Percentiles rank a stretch among this genome's conserved stretches.
phyloP scores from a whole-genome alignment of 768 basidiomycete genomes.

The Suillus variegatus region DNA sequence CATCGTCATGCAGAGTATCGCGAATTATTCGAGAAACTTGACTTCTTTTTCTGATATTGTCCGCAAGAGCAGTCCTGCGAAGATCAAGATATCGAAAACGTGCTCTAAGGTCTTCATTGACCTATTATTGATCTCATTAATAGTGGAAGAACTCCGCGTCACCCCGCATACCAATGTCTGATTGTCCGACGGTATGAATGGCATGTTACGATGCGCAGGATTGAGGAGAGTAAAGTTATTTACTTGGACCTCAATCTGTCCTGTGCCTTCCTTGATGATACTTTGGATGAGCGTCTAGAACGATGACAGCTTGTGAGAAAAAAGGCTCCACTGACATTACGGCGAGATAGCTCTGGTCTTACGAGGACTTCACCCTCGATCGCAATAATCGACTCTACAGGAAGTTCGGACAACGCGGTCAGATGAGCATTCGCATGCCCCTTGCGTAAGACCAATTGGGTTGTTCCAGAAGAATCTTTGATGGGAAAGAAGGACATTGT shows the following conservation, averaged over 20 bases:
- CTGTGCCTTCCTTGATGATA: constrained; percentile 53
- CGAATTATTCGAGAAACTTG: constrained; percentile 80
- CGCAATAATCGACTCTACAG: constrained; percentile 77
- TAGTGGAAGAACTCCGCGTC: not conserved
- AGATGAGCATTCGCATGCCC: constrained; percentile 30
- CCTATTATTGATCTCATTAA: constrained; percentile 41
- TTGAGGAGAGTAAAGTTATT: constrained; percentile 75
- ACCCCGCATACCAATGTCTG: constrained; percentile 65
- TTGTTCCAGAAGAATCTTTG: constrained; percentile 73
- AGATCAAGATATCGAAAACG: constrained; percentile 90
- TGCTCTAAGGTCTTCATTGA: constrained; percentile 83
- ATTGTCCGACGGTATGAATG: constrained; percentile 83
- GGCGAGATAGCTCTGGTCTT: constrained; percentile 63
- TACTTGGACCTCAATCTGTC: constrained; percentile 81
- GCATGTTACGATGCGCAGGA: constrained; percentile 66
- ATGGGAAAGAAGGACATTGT: constrained; percentile 83
- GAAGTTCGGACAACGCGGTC: constrained; percentile 56
- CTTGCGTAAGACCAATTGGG: constrained; percentile 73
- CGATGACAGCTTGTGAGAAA: not conserved
- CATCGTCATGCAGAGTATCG: constrained; percentile 68
- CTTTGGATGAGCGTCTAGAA: constrained; percentile 10
- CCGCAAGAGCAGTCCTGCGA: constrained; percentile 67
- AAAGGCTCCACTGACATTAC: constrained; percentile 47
- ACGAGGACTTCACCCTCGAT: constrained; percentile 71
- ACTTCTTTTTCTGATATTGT: constrained; percentile 82